A percentile compares a stretch with the other conserved stretches of the same genome.
phyloP scores from a whole-genome alignment of 2,329 filamentous ascomycete species.

The Ophiognomonia clavigignenti-juglandacearum region DNA sequence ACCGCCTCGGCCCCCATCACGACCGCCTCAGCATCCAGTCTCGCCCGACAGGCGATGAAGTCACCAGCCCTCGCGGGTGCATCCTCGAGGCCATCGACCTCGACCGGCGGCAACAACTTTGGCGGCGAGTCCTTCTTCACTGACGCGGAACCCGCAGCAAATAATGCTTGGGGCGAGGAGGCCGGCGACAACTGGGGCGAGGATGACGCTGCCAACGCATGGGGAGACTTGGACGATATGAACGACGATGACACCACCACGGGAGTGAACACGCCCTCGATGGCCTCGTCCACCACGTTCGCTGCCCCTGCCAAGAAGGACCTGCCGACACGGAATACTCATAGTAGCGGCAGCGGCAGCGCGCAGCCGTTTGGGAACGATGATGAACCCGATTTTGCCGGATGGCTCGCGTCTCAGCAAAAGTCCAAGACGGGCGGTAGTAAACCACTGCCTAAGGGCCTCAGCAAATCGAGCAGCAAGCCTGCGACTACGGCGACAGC shows the following conservation, averaged over 20 bases:
- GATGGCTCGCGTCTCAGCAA: slow-evolving; percentile 85
- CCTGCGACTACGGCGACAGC: slow-evolving; percentile 25
- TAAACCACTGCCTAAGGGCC: slow-evolving; percentile 77
- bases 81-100: slow-evolving; percentile 27
- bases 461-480: slow-evolving; percentile 55
- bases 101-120: slow-evolving; percentile 34
- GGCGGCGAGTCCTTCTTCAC: slow-evolving; percentile 47
- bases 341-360: slow-evolving; percentile 22
- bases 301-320: slow-evolving; percentile 21
- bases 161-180: slow-evolving; percentile 71
- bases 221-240: slow-evolving; percentile 59
- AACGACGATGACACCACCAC: slow-evolving; percentile 36
- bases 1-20: slow-evolving; percentile 39
- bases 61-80: slow-evolving; percentile 33
- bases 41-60: slow-evolving; percentile 56
- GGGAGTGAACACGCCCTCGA: slow-evolving; percentile 32
- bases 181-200: slow-evolving; percentile 75
- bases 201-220: slow-evolving; percentile 60
- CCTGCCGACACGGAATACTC: slow-evolving; percentile 10
- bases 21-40: slow-evolving; percentile 50
- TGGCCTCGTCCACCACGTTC: slow-evolving; percentile 17
- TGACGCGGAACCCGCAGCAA: slow-evolving; percentile 55
- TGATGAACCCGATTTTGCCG: slow-evolving; percentile 90
- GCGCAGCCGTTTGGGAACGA: slow-evolving; percentile 69
- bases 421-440: slow-evolving; percentile 58